Evolutionary conservation across 179 eudicot genomes (phyloP), one percentile per base, ranked within the genome.

Genomic region (Patellifolia procumbens): DNA sequence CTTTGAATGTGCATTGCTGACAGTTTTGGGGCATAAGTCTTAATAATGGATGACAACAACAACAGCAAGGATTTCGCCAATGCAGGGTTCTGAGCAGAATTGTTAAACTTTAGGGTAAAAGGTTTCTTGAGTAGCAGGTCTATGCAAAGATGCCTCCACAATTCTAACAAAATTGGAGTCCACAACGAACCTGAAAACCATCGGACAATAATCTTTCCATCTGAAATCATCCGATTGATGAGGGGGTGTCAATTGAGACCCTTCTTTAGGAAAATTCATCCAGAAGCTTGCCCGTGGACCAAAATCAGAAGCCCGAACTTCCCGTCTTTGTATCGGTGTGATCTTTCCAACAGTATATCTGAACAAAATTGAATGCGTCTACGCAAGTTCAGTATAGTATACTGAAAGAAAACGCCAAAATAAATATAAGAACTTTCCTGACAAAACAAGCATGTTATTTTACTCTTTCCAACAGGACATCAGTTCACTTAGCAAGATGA

Each of bases 271-370:
- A 75, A 95, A 95, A 75, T 80, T 87, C 99, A 92, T 95, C 97
- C 99, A 95, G 84, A 95, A 95, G 88, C 97, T 95, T 71, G 99
- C 99, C 48, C 86, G 91, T 15, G 95, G 84, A 49, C 97, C 99
- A 81, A 95, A 95, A 84, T 95, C 99, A 76, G 93, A 88, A 56
- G 81, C 75, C 45, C 97, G 85, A 42, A 93, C 93, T 85, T 93
- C 97, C 76, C 99, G 87, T 82, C 88, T 88, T 69, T 89, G 99
- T 85, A 95, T 88, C 46, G 99, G 99, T 31, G 99, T 95, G 79
- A 95, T 93, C 88, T 95, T 95, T 63, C 99, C 99, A 70, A 95
- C 99, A 17, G 98, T 95, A 81, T 95, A 95, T 84, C 99, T 95
- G 91, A 77, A 69, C 73, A 85, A 48, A 79, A 80, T 56, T 65